Percentiles rank a stretch among this genome's conserved stretches.
These are phyloP conservation scores for Danielia oregonensis DNA, from an alignment of 805 yeast genomes.

Conservation along the genomic window DNA sequence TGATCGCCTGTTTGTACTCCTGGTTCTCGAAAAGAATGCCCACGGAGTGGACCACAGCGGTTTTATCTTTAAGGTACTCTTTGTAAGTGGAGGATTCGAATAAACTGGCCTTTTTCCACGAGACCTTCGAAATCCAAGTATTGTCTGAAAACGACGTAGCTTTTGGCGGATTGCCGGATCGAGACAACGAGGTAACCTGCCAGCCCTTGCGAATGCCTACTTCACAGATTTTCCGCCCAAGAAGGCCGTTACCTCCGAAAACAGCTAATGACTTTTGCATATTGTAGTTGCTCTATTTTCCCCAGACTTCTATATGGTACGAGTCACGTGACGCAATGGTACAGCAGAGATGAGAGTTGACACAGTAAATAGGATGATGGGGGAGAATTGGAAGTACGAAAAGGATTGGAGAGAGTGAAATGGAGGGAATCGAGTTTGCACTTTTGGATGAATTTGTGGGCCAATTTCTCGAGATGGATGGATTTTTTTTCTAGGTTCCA, in stretches of 20 bases:
- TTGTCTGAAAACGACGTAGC: constrained; percentile 14
- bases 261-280: constrained; percentile 45
- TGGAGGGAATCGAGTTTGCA: too few species aligned
- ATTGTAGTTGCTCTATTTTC: too few species aligned
- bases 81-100: constrained; percentile 60
- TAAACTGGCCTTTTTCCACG: constrained; percentile 67
- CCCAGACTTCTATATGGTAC: constrained; percentile 5
- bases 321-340: too few species aligned
- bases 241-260: constrained; percentile 85
- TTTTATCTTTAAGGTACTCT: constrained; percentile 43
- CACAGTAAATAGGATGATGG: too few species aligned
- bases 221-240: constrained; percentile 68
- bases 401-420: neutral
- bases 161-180: constrained; percentile 54
- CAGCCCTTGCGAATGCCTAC: constrained; percentile 60
- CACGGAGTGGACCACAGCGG: constrained; percentile 76
- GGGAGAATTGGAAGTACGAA: neutral
- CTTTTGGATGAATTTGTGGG: too few species aligned
- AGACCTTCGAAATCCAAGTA: constrained; percentile 53
- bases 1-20: constrained; percentile 57
- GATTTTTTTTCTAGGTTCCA: too few species aligned
- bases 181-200: constrained; percentile 64
- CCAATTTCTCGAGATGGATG: too few species aligned
- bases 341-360: too few species aligned
- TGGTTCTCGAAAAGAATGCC: constrained; percentile 73